Evolutionary conservation across 2,329 filamentous ascomycete species (phyloP).

Genomic region (Fusarium clavum): DNA sequence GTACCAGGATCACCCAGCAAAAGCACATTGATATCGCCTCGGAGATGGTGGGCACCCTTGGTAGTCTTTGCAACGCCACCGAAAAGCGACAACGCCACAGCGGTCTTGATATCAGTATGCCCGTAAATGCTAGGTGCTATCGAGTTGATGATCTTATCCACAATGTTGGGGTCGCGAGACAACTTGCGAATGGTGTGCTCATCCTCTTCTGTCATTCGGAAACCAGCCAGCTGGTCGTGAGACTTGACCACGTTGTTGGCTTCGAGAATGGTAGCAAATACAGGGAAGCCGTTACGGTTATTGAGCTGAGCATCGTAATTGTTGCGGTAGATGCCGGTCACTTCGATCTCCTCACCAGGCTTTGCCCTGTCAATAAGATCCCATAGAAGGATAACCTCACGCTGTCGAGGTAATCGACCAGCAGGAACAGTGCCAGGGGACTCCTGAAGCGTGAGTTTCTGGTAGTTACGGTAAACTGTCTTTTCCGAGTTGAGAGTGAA

Average conservation of each 20-base stretch:
- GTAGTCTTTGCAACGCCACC: constrained; percentile 93
- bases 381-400: constrained; percentile 95
- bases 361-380: constrained; percentile 97
- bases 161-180: constrained; percentile 88
- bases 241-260: constrained; percentile 98
- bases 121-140: constrained; percentile 98
- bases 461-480: constrained; percentile 98
- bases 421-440: constrained; percentile 97
- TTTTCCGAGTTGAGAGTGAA: constrained; percentile 97
- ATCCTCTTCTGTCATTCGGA: constrained; percentile 94
- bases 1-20: constrained; percentile 97
- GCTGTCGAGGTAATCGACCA: constrained; percentile 89
- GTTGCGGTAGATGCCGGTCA: constrained; percentile 97
- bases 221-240: constrained; percentile 96
- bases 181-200: constrained; percentile 89
- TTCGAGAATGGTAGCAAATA: constrained; percentile 97
- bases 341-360: constrained; percentile 96
- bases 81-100: constrained; percentile 92
- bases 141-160: constrained; percentile 92
- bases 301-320: constrained; percentile 98
- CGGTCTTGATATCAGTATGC: constrained; percentile 96
- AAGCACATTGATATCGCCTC: constrained; percentile 97
- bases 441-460: constrained; percentile 96
- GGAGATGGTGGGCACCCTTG: constrained; percentile 88
- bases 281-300: constrained; percentile 98